Evolutionary conservation across 1,284 basidiomycete species (phyloP).

Genomic region (Boletus austroedulis): DNA sequence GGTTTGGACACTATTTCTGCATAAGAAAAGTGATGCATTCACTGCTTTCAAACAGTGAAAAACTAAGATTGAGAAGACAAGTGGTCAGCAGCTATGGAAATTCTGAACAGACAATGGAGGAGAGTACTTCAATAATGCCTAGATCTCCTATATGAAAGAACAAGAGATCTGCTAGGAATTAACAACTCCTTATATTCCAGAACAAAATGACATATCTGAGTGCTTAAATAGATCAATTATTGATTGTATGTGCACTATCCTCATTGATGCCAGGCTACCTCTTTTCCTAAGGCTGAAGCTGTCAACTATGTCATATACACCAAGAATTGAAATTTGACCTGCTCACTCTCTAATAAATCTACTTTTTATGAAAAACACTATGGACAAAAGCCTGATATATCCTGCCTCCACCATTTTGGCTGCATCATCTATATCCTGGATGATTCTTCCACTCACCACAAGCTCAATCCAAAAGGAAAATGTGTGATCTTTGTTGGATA

Average conservation of each 20-base stretch:
- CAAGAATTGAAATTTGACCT: neutral
- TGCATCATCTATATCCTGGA: neutral
- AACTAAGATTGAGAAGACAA: neutral
- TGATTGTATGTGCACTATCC: neutral
- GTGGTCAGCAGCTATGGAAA: neutral
- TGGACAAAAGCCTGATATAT: neutral
- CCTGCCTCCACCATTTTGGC: neutral
- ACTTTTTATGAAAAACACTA: neutral
- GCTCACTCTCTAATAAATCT: neutral
- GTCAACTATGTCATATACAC: neutral
- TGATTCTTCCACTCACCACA: neutral
- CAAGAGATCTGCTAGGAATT: neutral
- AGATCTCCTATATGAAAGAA: neutral
- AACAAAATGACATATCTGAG: neutral
- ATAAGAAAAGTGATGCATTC: neutral
- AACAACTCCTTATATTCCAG: neutral
- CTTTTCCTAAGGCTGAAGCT: neutral
- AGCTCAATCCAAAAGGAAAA: neutral
- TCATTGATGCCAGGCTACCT: neutral
- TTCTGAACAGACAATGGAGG: neutral
- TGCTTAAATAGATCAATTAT: neutral
- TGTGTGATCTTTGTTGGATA: neutral
- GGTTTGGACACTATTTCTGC: neutral
- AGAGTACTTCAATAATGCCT: neutral
- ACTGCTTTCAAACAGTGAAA: neutral